phyloP scores from a whole-genome alignment of 2,329 filamentous ascomycete genomes.

The Aspergillus sp. region DNA sequence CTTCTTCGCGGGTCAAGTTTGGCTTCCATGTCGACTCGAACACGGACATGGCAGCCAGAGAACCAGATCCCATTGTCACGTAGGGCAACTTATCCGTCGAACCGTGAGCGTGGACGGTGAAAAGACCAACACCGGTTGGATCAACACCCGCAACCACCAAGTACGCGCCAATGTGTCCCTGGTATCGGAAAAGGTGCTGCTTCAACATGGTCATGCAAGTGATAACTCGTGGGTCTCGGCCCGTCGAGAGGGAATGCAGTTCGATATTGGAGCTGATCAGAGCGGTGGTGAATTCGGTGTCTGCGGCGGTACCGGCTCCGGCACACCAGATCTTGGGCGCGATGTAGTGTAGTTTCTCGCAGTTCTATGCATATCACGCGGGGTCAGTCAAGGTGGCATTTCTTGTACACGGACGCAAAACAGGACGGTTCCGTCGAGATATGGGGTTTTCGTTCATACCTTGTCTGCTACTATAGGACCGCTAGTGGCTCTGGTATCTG shows the following conservation, averaged over 20 bases:
- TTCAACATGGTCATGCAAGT: constrained; percentile 99
- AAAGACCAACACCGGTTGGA: constrained; percentile 89
- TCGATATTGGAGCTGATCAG: constrained; percentile 98
- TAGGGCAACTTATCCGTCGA: constrained; percentile 98
- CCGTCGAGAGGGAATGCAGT: constrained; percentile 91
- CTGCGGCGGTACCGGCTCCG: constrained; percentile 92
- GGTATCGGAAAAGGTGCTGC: constrained; percentile 98
- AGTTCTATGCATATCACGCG: constrained; percentile 59
- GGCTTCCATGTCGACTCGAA: constrained; percentile 96
- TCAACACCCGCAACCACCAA: constrained; percentile 95
- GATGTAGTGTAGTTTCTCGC: constrained; percentile 99
- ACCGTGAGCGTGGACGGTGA: constrained; percentile 97
- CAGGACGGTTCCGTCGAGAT: too few species aligned
- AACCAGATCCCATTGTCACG: constrained; percentile 97
- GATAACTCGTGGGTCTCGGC: constrained; percentile 92
- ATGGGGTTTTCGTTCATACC: constrained; percentile 37
- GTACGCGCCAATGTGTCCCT: constrained; percentile 96
- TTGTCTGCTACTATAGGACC: constrained; percentile 99
- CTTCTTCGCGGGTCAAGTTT: constrained; percentile 69
- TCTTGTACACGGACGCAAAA: too few species aligned
- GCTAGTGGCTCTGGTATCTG: constrained; percentile 94
- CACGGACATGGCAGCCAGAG: constrained; percentile 92
- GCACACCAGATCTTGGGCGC: constrained; percentile 98
- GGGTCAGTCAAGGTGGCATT: not conserved
- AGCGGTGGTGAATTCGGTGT: constrained; percentile 98